These are phyloP conservation scores for Trypanosoma avium DNA, from an alignment of 208 protist genomes.

Conservation along the genomic window DNA sequence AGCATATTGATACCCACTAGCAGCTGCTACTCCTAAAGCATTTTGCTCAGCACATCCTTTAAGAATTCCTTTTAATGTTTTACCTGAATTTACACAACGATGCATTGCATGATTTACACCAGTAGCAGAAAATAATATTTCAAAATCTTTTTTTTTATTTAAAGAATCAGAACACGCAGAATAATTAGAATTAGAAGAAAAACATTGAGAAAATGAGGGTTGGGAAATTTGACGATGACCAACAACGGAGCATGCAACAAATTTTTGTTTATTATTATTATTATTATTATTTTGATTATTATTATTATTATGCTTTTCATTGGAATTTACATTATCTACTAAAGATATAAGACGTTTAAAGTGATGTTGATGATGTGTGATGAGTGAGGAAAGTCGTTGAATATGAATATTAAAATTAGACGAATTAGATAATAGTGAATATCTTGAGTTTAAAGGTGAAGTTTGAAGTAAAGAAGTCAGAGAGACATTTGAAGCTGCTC, in stretches of 20 bases:
- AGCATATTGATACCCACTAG: constrained; percentile 57
- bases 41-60: constrained; percentile 91
- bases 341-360: constrained; percentile 12
- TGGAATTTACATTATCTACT: neutral
- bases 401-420: constrained; percentile 7
- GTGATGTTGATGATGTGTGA: constrained; percentile 18
- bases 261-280: neutral
- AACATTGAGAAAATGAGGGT: neutral
- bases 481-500: constrained; percentile 1
- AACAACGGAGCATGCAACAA: constrained; percentile 31
- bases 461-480: no score
- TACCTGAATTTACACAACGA: constrained; percentile 45
- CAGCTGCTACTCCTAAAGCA: constrained; percentile 73
- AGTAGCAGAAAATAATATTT: constrained; percentile 25
- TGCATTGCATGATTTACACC: constrained; percentile 83
- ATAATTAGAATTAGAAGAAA: no score
- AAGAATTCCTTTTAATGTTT: constrained; percentile 64
- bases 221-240: neutral
- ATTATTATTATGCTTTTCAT: neutral
- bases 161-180: no score
- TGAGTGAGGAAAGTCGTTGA: constrained; percentile 16
- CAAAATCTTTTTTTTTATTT: neutral
- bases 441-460: no score
- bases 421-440: no score
- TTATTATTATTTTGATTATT: neutral